Conservation (phyloP, 305 asterid genomes). For the Solanum aculeatissimum region DNA sequence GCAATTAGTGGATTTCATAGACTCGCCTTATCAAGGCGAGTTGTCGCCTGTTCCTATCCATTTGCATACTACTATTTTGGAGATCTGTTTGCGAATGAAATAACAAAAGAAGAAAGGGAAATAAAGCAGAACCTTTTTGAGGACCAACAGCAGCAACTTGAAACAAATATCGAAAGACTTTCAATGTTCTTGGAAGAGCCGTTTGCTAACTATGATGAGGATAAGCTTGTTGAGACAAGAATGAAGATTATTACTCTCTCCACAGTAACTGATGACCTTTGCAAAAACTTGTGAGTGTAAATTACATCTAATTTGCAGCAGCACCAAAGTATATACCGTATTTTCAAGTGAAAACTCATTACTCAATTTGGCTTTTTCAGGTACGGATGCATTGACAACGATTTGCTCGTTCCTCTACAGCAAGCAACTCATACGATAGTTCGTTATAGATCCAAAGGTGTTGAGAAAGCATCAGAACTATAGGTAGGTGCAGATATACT, state of each 20-base stretch:
- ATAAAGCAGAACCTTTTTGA: slow-evolving; percentile 52
- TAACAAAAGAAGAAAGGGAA: slow-evolving; percentile 20
- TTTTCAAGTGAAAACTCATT: not conserved
- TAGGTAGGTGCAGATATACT: not conserved
- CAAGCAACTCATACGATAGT: slow-evolving; percentile 23
- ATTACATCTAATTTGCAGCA: not conserved
- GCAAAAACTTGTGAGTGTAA: slow-evolving; percentile 15
- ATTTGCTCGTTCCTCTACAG: slow-evolving; percentile 27
- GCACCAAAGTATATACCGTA: not conserved
- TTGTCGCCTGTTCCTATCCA: slow-evolving; percentile 30
- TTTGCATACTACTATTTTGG: slow-evolving; percentile 54
- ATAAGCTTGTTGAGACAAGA: slow-evolving; percentile 7
- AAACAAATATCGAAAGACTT: slow-evolving; percentile 32
- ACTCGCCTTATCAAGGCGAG: slow-evolving; percentile 30
- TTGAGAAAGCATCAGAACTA: slow-evolving; percentile 35
- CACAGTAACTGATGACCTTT: slow-evolving; percentile 16
- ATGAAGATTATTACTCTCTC: slow-evolving; percentile 20
- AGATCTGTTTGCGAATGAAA: slow-evolving; percentile 15
- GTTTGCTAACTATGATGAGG: slow-evolving; percentile 10
- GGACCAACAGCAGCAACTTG: slow-evolving; percentile 51
- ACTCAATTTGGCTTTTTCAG: slow-evolving; percentile 15
- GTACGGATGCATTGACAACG: slow-evolving; percentile 42
- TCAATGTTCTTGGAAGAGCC: slow-evolving; percentile 32
- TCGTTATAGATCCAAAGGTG: slow-evolving; percentile 33
- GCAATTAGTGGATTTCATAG: slow-evolving; percentile 24